Evolutionary conservation across 805 yeast genomes (phyloP).

Genomic region (Candida pseudofarinosa): DNA sequence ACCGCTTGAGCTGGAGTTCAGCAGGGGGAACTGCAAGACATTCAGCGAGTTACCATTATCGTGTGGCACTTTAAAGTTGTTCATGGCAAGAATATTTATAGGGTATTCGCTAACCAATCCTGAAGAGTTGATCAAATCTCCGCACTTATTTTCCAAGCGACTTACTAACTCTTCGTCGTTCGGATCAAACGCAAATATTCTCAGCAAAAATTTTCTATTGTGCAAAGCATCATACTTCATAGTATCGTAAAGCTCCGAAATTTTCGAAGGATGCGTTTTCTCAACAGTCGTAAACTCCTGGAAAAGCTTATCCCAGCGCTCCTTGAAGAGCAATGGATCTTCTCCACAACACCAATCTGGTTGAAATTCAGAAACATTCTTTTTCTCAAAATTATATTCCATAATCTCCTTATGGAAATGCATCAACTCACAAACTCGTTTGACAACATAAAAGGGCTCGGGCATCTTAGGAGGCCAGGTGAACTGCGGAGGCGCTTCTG

Average conservation of each 20-base stretch:
- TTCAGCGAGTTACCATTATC: slow-evolving; percentile 16
- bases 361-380: slow-evolving; percentile 67
- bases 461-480: slow-evolving; percentile 99
- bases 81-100: slow-evolving; percentile 69
- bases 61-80: slow-evolving; percentile 63
- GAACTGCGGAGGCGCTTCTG: slow-evolving; percentile 94
- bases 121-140: slow-evolving; percentile 43
- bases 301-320: slow-evolving; percentile 96
- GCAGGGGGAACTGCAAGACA: not conserved
- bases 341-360: slow-evolving; percentile 94
- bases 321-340: slow-evolving; percentile 84
- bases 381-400: slow-evolving; percentile 70
- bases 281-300: slow-evolving; percentile 89
- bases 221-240: slow-evolving; percentile 98
- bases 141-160: slow-evolving; percentile 37
- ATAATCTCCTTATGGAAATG: slow-evolving; percentile 80
- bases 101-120: slow-evolving; percentile 69
- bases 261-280: slow-evolving; percentile 95
- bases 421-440: slow-evolving; percentile 93
- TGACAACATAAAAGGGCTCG: slow-evolving; percentile 90
- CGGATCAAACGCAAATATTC: slow-evolving; percentile 67
- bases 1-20: slow-evolving; percentile 17
- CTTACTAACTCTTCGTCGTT: slow-evolving; percentile 33
- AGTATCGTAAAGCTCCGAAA: slow-evolving; percentile 93
- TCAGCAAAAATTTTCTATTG: slow-evolving; percentile 82